phyloP scores from a whole-genome alignment of 2,329 filamentous ascomycete species.

The Metarhizium humberi region DNA sequence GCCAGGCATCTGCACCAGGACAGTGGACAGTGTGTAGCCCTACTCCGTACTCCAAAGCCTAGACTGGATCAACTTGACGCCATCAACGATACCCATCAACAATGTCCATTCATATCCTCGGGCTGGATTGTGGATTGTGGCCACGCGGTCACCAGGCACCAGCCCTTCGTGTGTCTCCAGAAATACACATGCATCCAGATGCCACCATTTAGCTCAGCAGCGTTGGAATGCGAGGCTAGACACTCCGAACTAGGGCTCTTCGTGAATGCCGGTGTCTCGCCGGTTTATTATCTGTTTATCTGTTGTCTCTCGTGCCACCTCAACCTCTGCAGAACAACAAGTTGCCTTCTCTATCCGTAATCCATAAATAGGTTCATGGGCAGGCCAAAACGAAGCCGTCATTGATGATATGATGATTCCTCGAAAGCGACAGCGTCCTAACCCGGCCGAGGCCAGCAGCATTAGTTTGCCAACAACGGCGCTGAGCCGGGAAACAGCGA shows the following conservation, averaged over 20 bases:
- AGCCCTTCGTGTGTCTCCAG: neutral
- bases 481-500: conserved; percentile 9
- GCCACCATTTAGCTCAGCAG: neutral
- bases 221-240: neutral
- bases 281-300: too few species aligned
- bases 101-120: neutral
- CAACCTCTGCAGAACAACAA: neutral
- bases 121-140: neutral
- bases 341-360: neutral
- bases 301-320: neutral
- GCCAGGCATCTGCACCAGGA: neutral
- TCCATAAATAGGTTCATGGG: neutral
- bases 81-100: neutral
- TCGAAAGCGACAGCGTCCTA: conserved; percentile 24
- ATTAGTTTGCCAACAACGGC: conserved; percentile 10
- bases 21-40: neutral
- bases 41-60: too few species aligned
- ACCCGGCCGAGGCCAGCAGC: conserved; percentile 15
- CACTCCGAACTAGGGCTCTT: neutral
- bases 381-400: neutral
- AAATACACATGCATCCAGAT: neutral
- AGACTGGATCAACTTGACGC: too few species aligned
- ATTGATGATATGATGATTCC: conserved; percentile 18
- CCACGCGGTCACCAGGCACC: neutral
- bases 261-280: neutral